Evolutionary conservation across 495 filamentous ascomycete species (phyloP).

Genomic region (Xylaria scruposa): DNA sequence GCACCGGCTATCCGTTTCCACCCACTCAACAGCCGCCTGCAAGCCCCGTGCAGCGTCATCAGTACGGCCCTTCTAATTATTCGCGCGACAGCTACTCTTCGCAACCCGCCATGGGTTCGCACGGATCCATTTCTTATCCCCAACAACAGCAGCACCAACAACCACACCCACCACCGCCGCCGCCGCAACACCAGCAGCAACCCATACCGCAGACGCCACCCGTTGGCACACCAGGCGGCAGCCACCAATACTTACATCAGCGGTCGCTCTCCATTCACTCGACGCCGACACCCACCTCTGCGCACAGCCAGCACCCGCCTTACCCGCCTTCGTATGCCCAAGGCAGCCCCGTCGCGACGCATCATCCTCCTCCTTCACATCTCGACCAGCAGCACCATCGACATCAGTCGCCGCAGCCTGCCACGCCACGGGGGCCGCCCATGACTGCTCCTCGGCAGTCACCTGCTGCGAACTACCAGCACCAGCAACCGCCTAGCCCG

Average conservation of each 20-base stretch:
- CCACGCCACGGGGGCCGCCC: slow-evolving; percentile 61
- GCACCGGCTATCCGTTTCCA: slow-evolving; percentile 62
- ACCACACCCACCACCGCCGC: slow-evolving; percentile 35
- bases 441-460: slow-evolving; percentile 51
- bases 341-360: slow-evolving; percentile 59
- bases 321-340: slow-evolving; percentile 57
- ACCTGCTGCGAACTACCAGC: slow-evolving; percentile 39
- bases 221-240: slow-evolving; percentile 51
- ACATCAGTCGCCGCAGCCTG: slow-evolving; percentile 59
- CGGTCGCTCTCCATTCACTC: slow-evolving; percentile 58
- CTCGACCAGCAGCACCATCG: slow-evolving; percentile 52
- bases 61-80: slow-evolving; percentile 52
- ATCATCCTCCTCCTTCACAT: slow-evolving; percentile 49
- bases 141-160: slow-evolving; percentile 38
- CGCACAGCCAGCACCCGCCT: slow-evolving; percentile 58
- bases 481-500: slow-evolving; percentile 54
- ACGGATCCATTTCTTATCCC: slow-evolving; percentile 48
- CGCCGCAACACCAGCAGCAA: slow-evolving; percentile 33
- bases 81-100: slow-evolving; percentile 56
- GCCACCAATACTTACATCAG: slow-evolving; percentile 51
- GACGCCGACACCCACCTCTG: slow-evolving; percentile 64
- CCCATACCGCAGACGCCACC: slow-evolving; percentile 60
- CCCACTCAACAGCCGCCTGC: slow-evolving; percentile 59
- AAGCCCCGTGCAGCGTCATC: slow-evolving; percentile 57
- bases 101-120: slow-evolving; percentile 43